A percentile compares a stretch with the other conserved stretches of the same genome.
phyloP scores from a whole-genome alignment of 78 protist species.

The Isochrysis galbana region DNA sequence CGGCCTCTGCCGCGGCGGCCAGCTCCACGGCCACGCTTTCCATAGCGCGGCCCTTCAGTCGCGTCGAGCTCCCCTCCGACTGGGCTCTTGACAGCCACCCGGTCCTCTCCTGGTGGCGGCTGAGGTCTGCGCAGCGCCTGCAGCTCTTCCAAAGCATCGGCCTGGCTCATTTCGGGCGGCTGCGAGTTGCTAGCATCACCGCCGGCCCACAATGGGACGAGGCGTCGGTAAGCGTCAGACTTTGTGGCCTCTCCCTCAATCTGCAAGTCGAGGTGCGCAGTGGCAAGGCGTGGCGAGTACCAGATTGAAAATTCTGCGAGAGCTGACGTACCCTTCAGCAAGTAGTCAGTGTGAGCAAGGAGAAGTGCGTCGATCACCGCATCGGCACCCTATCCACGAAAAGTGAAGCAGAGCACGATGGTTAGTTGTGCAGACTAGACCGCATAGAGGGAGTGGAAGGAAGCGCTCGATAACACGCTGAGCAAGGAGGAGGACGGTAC shows the following conservation, averaged over 20 bases:
- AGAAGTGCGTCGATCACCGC: neutral
- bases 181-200: neutral
- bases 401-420: neutral
- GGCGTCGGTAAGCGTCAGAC: neutral
- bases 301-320: neutral
- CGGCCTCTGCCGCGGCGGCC: neutral
- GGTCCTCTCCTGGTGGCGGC: neutral
- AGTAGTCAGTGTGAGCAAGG: neutral
- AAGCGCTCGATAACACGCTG: no score
- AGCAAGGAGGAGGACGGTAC: no score
- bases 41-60: no score
- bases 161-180: neutral
- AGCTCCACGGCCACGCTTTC: neutral
- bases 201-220: neutral
- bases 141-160: neutral
- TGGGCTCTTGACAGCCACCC: neutral
- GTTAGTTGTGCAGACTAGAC: no score
- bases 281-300: neutral
- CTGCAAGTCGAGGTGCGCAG: slow-evolving; percentile 1
- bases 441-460: no score
- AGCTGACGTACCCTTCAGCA: neutral
- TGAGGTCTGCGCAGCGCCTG: neutral
- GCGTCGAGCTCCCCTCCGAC: no score
- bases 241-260: neutral
- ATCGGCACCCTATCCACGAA: neutral